These are phyloP conservation scores for Colletotrichum orbiculare DNA, from an alignment of 2,329 filamentous ascomycete species.

Conservation along the genomic window DNA sequence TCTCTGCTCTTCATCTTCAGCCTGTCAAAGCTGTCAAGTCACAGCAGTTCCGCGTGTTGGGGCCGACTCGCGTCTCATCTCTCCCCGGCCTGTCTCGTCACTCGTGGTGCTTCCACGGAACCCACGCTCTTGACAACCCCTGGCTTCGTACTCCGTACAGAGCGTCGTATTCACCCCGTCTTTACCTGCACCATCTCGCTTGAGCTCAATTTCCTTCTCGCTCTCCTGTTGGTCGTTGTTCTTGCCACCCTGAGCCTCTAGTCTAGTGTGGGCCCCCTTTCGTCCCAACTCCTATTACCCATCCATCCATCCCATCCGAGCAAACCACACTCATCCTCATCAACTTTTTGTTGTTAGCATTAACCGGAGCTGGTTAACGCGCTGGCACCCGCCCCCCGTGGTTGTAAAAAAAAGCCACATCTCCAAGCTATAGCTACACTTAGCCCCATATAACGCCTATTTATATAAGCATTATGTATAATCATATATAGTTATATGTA, in stretches of 20 bases:
- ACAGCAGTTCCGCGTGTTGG: neutral
- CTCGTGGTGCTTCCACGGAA: slow-evolving; percentile 13
- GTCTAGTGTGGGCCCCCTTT: slow-evolving; percentile 12
- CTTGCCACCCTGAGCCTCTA: neutral
- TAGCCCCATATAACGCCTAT: no score
- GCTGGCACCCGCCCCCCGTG: no score
- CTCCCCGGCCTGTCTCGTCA: neutral
- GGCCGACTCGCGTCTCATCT: slow-evolving; percentile 6
- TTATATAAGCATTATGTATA: no score
- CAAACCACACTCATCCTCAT: neutral
- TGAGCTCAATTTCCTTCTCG: slow-evolving; percentile 31
- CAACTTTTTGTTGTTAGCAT: no score
- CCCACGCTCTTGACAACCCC: slow-evolving; percentile 6
- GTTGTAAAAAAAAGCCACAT: no score
- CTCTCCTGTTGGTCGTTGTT: slow-evolving; percentile 26
- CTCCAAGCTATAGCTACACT: no score
- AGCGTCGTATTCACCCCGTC: slow-evolving; percentile 28
- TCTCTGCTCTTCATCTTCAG: no score
- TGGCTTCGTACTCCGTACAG: slow-evolving; percentile 20
- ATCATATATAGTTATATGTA: no score
- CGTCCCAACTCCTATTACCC: slow-evolving; percentile 2
- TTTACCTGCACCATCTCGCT: slow-evolving; percentile 20
- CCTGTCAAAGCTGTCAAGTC: neutral
- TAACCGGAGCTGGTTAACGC: no score
- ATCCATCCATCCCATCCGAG: neutral